A percentile compares a stretch with the other conserved stretches of the same genome.
These are phyloP conservation scores for Xylariaceae sp. DNA, from an alignment of 2,329 filamentous ascomycete species.

Conservation along the genomic window DNA sequence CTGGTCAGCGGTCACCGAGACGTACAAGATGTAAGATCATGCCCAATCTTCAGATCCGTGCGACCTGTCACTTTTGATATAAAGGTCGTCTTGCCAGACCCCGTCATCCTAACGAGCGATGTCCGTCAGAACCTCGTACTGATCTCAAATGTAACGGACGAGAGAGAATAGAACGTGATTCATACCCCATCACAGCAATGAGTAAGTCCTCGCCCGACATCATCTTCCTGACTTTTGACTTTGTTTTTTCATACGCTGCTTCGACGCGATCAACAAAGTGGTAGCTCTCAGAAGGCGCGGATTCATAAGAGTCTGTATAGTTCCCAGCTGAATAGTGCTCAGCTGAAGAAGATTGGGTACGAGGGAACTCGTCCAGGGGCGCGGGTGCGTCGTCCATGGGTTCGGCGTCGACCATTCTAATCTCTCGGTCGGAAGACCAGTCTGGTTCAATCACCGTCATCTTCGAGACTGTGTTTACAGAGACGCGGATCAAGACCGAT, in stretches of 20 bases:
- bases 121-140: not conserved
- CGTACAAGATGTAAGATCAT: conserved; percentile 33
- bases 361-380: not conserved
- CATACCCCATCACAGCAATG: conserved; percentile 25
- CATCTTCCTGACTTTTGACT: conserved; percentile 14
- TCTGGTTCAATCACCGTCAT: conserved; percentile 9
- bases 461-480: not conserved
- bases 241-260: conserved; percentile 16
- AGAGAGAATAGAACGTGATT: not conserved
- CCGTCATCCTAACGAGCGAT: conserved; percentile 29
- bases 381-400: conserved; percentile 11
- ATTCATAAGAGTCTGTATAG: not conserved
- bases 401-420: conserved; percentile 14
- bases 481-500: not conserved
- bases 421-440: conserved; percentile 17
- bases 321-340: conserved; percentile 11
- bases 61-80: conserved; percentile 34
- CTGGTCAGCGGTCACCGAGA: not conserved
- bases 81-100: conserved; percentile 36
- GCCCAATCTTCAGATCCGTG: conserved; percentile 31
- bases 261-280: not conserved
- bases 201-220: conserved; percentile 15
- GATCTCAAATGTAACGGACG: too few species aligned
- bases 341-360: not conserved
- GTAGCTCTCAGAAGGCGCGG: not conserved